Conservation (phyloP, 306 rosid species). For the Quercus gilva region DNA sequence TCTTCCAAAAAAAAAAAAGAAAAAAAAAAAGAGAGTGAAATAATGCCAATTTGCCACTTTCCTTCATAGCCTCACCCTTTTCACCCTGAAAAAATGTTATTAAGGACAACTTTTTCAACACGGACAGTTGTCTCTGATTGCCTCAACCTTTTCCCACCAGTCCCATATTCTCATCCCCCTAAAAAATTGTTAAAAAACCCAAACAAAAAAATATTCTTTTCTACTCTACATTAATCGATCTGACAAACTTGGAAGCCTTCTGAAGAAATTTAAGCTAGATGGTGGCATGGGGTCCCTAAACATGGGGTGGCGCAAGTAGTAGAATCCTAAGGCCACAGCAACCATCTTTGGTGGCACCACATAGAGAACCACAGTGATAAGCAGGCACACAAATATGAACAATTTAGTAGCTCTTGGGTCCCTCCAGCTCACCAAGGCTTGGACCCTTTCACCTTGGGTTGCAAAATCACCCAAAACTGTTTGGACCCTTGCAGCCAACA, state of each 20-base stretch:
- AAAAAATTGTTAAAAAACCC: constrained; percentile 11
- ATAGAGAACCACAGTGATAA: constrained; percentile 38
- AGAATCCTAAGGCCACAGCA: constrained; percentile 85
- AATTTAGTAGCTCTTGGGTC: constrained; percentile 82
- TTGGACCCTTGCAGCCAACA: constrained; percentile 83
- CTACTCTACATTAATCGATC: constrained; percentile 76
- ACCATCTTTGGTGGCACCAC: constrained; percentile 67
- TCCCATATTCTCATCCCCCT: constrained; percentile 24
- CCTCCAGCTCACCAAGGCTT: constrained; percentile 90
- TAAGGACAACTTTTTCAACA: constrained; percentile 44
- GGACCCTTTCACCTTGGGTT: constrained; percentile 86
- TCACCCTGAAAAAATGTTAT: constrained; percentile 38
- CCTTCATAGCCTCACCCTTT: constrained; percentile 1
- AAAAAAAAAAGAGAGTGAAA: constrained; percentile 13
- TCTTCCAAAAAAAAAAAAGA: constrained; percentile 2
- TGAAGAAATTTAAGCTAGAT: constrained; percentile 49
- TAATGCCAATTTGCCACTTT: constrained; percentile 57
- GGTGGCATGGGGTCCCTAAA: constrained; percentile 55
- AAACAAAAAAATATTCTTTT: background rate
- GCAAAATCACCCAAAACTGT: constrained; percentile 96
- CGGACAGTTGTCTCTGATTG: constrained; percentile 19
- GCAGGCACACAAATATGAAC: constrained; percentile 46
- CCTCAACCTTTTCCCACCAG: constrained; percentile 8
- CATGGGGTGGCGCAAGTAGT: constrained; percentile 62
- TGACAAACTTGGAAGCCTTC: constrained; percentile 77